Percentiles rank a stretch among this genome's conserved stretches.
Evolutionary conservation across 192 early-diverging fungal species (phyloP).

Genomic region (Gryganskiella cystojenkinii): DNA sequence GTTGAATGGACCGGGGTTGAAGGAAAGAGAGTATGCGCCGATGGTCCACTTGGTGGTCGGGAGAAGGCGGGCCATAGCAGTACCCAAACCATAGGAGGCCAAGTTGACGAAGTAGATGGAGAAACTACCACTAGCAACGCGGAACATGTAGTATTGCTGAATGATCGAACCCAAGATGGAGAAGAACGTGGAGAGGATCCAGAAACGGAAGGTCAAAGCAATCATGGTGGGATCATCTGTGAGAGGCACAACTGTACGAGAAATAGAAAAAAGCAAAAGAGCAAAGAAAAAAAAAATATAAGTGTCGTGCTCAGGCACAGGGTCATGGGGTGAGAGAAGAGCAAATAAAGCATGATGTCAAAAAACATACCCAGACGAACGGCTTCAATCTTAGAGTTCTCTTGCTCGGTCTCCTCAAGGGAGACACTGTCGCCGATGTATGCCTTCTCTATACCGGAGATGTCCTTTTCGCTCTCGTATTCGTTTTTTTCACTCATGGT

Average conservation of each 20-base stretch:
- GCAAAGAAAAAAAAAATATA: neutral
- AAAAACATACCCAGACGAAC: slow-evolving; percentile 14
- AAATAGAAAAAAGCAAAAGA: too few relatives aligned
- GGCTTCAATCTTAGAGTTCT: slow-evolving; percentile 16
- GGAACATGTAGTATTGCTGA: slow-evolving; percentile 45
- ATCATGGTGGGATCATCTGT: slow-evolving; percentile 54
- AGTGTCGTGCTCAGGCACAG: neutral
- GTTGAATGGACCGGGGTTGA: slow-evolving; percentile 57
- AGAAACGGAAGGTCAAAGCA: slow-evolving; percentile 58
- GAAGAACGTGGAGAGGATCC: slow-evolving; percentile 52
- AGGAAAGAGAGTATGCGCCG: neutral
- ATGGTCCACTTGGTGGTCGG: slow-evolving; percentile 15
- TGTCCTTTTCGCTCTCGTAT: slow-evolving; percentile 2
- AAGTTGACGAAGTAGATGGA: slow-evolving; percentile 41
- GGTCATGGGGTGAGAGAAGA: slow-evolving; percentile 1
- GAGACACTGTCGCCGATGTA: slow-evolving; percentile 1
- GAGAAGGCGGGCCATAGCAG: slow-evolving; percentile 23
- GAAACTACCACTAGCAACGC: slow-evolving; percentile 7
- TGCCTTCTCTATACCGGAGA: neutral
- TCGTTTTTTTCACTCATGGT: slow-evolving; percentile 16
- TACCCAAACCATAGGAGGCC: slow-evolving; percentile 33
- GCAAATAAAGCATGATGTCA: slow-evolving; percentile 1
- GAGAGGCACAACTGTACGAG: slow-evolving; percentile 17
- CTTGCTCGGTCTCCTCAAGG: slow-evolving; percentile 16
- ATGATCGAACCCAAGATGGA: slow-evolving; percentile 33